Conservation (phyloP, 1,284 basidiomycete genomes). For the Moesziomyces sp. region DNA sequence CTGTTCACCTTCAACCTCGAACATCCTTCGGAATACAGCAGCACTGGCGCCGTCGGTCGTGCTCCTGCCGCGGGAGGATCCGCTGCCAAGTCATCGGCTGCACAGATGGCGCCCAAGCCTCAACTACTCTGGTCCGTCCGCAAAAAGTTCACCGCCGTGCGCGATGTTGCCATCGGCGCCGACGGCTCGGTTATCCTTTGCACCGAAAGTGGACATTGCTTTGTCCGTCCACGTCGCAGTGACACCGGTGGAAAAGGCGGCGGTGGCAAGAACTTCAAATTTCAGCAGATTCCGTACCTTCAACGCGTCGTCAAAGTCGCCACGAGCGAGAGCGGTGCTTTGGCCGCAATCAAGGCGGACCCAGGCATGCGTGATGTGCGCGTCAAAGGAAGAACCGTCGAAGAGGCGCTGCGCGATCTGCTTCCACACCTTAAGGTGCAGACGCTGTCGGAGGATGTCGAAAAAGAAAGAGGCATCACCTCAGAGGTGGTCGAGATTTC, state of each 20-base stretch:
- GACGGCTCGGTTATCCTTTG: slow-evolving; percentile 91
- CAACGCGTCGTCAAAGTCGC: slow-evolving; percentile 87
- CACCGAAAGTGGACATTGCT: slow-evolving; percentile 94
- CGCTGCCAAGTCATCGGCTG: slow-evolving; percentile 23
- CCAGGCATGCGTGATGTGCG: slow-evolving; percentile 75
- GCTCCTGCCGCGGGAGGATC: slow-evolving; percentile 10
- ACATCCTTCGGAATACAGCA: slow-evolving; percentile 62
- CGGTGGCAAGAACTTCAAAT: slow-evolving; percentile 70
- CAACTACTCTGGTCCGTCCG: slow-evolving; percentile 91
- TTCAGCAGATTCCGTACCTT: slow-evolving; percentile 81
- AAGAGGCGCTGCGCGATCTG: slow-evolving; percentile 74
- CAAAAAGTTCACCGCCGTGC: slow-evolving; percentile 80
- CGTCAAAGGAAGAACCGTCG: slow-evolving; percentile 74
- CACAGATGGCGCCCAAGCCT: slow-evolving; percentile 72
- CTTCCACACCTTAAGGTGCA: slow-evolving; percentile 59
- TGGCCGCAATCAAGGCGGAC: slow-evolving; percentile 85
- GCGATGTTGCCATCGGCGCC: slow-evolving; percentile 87
- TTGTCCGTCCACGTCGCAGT: slow-evolving; percentile 70
- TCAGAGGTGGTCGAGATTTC: slow-evolving; percentile 49
- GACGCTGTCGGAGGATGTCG: slow-evolving; percentile 29
- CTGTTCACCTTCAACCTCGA: slow-evolving; percentile 82
- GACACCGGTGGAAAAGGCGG: slow-evolving; percentile 40
- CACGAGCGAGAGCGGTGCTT: slow-evolving; percentile 87
- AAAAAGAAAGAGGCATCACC: slow-evolving; percentile 45
- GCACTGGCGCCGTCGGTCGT: slow-evolving; percentile 11